Conservation (phyloP, 2,329 filamentous ascomycete species). For the Chrysoporthe cubensis region DNA sequence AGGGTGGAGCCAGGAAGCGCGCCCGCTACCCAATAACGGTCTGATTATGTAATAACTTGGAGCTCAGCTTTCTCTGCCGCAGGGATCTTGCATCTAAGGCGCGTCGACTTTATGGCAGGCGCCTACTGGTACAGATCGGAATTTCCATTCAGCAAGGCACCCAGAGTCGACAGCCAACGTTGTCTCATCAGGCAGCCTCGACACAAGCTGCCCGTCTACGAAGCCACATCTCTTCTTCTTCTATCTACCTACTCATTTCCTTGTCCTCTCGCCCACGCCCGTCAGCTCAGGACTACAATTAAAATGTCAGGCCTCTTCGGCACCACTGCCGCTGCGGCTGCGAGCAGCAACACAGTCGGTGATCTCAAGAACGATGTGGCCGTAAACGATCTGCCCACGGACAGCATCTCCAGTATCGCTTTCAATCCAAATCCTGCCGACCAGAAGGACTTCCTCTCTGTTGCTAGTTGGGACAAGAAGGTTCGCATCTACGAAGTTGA, state of each 20-base stretch:
- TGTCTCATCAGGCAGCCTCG: conserved; percentile 7
- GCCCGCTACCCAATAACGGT: conserved; percentile 15
- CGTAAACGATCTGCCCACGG: conserved; percentile 77
- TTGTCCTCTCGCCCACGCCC: no score
- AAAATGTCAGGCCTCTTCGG: conserved; percentile 70
- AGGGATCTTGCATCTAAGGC: conserved; percentile 17
- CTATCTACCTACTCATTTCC: neutral
- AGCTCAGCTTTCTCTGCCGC: conserved; percentile 5
- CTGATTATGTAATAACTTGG: conserved; percentile 19
- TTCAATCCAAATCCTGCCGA: conserved; percentile 61
- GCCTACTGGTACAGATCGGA: conserved; percentile 10
- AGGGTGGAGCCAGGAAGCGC: conserved; percentile 17
- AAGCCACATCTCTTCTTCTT: neutral
- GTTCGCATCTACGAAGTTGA: conserved; percentile 92
- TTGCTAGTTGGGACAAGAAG: conserved; percentile 97
- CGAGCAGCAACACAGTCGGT: conserved; percentile 73
- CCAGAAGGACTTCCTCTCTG: conserved; percentile 78
- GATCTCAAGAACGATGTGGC: conserved; percentile 90
- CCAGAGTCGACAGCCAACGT: conserved; percentile 1
- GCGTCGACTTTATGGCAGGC: conserved; percentile 17
- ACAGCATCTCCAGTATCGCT: conserved; percentile 84
- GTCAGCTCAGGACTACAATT: conserved; percentile 12
- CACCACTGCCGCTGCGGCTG: conserved; percentile 52
- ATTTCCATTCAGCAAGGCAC: conserved; percentile 20
- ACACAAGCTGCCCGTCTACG: neutral